Evolutionary conservation across 768 basidiomycete species (phyloP), one percentile per base, ranked within the genome.

Genomic region (Termitomyces sp.): DNA sequence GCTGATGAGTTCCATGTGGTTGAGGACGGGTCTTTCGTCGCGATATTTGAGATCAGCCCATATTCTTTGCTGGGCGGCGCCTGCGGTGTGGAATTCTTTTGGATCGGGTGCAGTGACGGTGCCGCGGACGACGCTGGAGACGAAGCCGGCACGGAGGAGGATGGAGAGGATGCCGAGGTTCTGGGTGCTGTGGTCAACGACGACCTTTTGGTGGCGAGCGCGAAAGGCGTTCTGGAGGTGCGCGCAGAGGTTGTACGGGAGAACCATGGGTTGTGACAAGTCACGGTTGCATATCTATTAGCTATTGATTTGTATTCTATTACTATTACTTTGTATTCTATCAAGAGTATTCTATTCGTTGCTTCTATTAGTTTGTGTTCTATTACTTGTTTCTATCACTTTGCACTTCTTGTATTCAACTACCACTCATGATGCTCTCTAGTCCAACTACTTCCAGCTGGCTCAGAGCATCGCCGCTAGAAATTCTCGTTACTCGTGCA

Each of bases 41-140:
- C 96, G 83, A 74, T 96, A 95, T 73, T 99, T 99, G 61, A 98
- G 84, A 50, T 87, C 84, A 2, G 91, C 91, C 94, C 96, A 97
- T 71, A 98, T 90, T 37, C 94, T 84, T 32, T 80, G 80, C 55
- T 93, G 79, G 1, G 85, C 79, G 30, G 87, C 83, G 59, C 78
- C 74, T 11, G 79, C 85, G 2, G 66, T 60, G 55, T 75, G 64
- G 68, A 94, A 98, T 12, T 76, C 76, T 4, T 65, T 59, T 0
- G 94, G 94, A 17, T 80, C 80, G 2, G 94, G 84, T 0, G 75
- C 73, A 7, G 77, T 71, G 57, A 82, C 70, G 32, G 90, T 89
- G 3, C 94, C 94, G 28, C 92, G 85, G 2, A 91, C 89, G 57
- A 98, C 64, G 66, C 79, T 86, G 52, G 86, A 84, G 68, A 99